phyloP scores from a whole-genome alignment of 2,329 filamentous ascomycete genomes.

The Aspergillus oerlinghausenensis region DNA sequence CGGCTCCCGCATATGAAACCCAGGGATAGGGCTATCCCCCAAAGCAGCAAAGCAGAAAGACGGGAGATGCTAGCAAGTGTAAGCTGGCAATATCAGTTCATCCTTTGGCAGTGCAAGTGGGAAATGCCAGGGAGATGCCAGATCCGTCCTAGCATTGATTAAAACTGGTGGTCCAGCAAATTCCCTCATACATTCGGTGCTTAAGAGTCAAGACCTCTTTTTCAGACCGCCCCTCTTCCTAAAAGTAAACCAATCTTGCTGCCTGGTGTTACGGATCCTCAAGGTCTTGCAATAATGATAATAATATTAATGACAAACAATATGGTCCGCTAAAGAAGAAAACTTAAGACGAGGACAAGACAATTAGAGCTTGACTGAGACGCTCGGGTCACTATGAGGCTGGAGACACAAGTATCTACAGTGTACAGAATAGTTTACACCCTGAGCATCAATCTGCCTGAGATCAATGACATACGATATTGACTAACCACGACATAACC shows the following conservation, averaged over 20 bases:
- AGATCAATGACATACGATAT: neutral
- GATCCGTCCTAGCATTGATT: conserved; percentile 13
- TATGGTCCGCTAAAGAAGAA: neutral
- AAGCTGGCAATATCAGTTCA: neutral
- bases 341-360: neutral
- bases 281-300: neutral
- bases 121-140: conserved; percentile 10
- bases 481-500: neutral
- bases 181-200: conserved; percentile 19
- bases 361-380: neutral
- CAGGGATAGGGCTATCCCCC: neutral
- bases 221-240: neutral
- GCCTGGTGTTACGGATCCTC: neutral
- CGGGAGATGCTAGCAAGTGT: neutral
- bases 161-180: conserved; percentile 13
- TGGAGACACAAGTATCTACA: neutral
- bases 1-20: neutral
- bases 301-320: neutral
- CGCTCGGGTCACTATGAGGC: conserved; percentile 14
- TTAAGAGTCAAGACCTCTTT: neutral
- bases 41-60: neutral
- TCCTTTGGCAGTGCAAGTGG: neutral
- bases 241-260: neutral
- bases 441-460: too few species aligned
- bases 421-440: neutral